These are phyloP conservation scores for Verticillium longisporum DNA, from an alignment of 2,329 filamentous ascomycete species.

Conservation along the genomic window DNA sequence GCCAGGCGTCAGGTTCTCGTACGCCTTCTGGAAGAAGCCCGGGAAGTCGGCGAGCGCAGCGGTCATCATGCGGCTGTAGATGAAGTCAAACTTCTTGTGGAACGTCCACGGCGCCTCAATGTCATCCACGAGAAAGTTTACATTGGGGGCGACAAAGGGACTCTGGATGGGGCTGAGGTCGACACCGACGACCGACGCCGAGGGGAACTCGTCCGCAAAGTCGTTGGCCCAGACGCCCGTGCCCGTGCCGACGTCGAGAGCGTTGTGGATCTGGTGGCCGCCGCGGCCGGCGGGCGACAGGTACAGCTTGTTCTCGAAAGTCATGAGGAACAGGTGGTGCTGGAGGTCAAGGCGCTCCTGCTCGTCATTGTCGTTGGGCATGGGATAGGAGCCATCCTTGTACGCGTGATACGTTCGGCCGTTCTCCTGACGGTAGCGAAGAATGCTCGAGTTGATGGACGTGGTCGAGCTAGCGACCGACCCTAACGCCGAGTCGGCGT, in stretches of 20 bases:
- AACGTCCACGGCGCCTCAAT: constrained; percentile 31
- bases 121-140: constrained; percentile 36
- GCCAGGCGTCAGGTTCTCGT: constrained; percentile 28
- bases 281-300: constrained; percentile 16
- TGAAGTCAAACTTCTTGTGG: constrained; percentile 19
- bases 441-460: constrained; percentile 14
- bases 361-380: constrained; percentile 6
- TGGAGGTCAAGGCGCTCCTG: constrained; percentile 28
- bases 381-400: constrained; percentile 14
- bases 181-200: constrained; percentile 41
- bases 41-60: constrained; percentile 13
- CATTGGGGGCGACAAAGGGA: constrained; percentile 36
- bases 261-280: constrained; percentile 14
- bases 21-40: constrained; percentile 14
- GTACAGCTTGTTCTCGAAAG: constrained; percentile 21
- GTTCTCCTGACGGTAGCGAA: constrained; percentile 18
- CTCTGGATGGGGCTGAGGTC: constrained; percentile 51
- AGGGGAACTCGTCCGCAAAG: constrained; percentile 36
- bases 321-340: constrained; percentile 26
- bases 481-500: not conserved
- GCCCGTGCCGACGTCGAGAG: constrained; percentile 40
- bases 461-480: constrained; percentile 9
- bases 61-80: constrained; percentile 15
- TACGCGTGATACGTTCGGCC: constrained; percentile 19
- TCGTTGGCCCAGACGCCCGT: constrained; percentile 40